Evolutionary conservation across 148 eudicot genomes (phyloP), one percentile per base, ranked within the genome.

Genomic region (Camellia lanceoleosa): DNA sequence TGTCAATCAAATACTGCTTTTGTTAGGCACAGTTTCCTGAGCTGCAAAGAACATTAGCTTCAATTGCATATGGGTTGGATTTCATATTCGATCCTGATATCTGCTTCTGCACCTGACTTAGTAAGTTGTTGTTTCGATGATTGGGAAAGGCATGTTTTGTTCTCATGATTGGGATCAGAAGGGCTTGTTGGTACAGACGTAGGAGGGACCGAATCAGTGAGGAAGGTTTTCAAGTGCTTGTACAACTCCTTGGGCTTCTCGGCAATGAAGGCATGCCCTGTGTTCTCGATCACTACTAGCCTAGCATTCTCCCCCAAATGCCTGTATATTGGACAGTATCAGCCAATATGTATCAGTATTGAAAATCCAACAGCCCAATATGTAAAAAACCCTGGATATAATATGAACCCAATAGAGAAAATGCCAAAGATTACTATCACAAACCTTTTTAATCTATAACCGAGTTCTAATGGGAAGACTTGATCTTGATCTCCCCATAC

Each of bases 401-500:
- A 3, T 68, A 42, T 42, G 47, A 44, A n/a, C 38, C 16, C 38
- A 19, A 70, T 47, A 16, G 5, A 47, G 51, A 65, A 65, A 19
- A 18, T 42, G 71, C 68, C 42, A 46, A 56, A 73, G 14, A 52
- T 16, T 44, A 4, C 12, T 5, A 49, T 16, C 16, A 23, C 81
- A 6, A 16, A 92, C 98, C 89, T 84, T 84, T 90, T 88, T 74
- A 95, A 83, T 86, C 97, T 87, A 81, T 91, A 71, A 64, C 85
- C 98, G 42, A 93, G 86, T 83, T 93, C 94, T 13, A 95, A 7
- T 0, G 97, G 97, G 52, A 95, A 95, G 19, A 95, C 82, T 76
- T 82, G 88, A 82, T 95, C 98, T 64, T 88, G 85, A 54, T 93
- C 96, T 83, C 97, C 98, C 97, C 98, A 93, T 0, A 93, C 58